These are phyloP conservation scores for Geosmithia flava DNA, from an alignment of 2,329 filamentous ascomycete species.

Conservation along the genomic window DNA sequence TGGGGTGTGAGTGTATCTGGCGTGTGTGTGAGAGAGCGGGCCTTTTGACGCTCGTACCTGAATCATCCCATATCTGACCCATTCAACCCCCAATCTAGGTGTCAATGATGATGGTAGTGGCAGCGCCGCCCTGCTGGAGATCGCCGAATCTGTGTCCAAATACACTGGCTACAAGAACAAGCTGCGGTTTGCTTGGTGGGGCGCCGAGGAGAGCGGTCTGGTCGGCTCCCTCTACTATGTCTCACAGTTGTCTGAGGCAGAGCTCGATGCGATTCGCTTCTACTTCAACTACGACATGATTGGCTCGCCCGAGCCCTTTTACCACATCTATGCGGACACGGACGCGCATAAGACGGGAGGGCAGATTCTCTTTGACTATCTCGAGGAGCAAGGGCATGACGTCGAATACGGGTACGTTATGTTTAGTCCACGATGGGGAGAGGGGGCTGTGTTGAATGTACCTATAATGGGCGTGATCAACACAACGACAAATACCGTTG, in stretches of 20 bases:
- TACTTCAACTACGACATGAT: conserved; percentile 68
- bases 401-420: conserved; percentile 17
- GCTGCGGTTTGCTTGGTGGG: conserved; percentile 30
- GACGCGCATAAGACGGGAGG: conserved; percentile 24
- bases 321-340: conserved; percentile 24
- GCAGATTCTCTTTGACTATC: conserved; percentile 18
- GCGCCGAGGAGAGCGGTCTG: conserved; percentile 29
- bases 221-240: conserved; percentile 29
- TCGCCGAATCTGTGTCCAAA: conserved; percentile 21
- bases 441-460: not conserved
- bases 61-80: not conserved
- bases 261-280: conserved; percentile 44
- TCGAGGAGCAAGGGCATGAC: conserved; percentile 19
- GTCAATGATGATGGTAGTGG: conserved; percentile 29
- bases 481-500: not conserved
- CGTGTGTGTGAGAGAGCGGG: not conserved
- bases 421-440: conserved; percentile 2
- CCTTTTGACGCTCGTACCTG: too few relatives aligned
- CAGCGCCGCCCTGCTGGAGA: conserved; percentile 22
- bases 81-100: not conserved
- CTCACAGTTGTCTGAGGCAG: conserved; percentile 17
- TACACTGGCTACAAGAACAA: conserved; percentile 27
- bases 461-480: not conserved
- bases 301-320: conserved; percentile 26
- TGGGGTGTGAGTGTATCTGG: too few relatives aligned